Conservation (phyloP, 2,329 filamentous ascomycete species). For the Orbilia ellipsospora region DNA sequence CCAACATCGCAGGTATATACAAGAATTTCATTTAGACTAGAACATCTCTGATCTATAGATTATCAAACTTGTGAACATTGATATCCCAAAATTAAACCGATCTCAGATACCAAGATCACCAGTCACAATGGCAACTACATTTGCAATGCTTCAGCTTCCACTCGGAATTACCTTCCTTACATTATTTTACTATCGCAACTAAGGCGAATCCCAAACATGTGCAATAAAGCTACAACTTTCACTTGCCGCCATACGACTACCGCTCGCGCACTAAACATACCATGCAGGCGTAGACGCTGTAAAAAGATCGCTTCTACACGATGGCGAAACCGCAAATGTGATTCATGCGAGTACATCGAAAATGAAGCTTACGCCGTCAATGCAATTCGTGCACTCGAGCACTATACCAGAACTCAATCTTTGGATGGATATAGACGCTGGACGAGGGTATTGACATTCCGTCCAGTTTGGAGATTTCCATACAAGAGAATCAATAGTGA, state of each 20-base stretch:
- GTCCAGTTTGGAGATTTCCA: conserved; percentile 32
- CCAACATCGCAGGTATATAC: too few species aligned
- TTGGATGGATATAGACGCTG: conserved; percentile 17
- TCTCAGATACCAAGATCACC: too few species aligned
- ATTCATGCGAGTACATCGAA: conserved; percentile 32
- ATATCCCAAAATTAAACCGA: too few species aligned
- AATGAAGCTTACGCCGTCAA: conserved; percentile 35
- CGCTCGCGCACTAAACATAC: not conserved
- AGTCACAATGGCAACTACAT: too few species aligned
- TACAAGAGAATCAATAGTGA: conserved; percentile 10
- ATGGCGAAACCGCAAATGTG: not conserved
- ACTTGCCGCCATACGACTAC: conserved; percentile 28
- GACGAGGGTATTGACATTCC: conserved; percentile 24
- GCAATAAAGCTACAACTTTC: conserved; percentile 14
- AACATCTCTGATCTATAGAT: too few species aligned
- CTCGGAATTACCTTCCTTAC: too few species aligned
- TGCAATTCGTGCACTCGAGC: conserved; percentile 14
- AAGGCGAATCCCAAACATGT: conserved; percentile 15
- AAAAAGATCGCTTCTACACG: conserved; percentile 10
- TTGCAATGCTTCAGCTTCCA: too few species aligned
- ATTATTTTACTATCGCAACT: too few species aligned
- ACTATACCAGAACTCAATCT: conserved; percentile 13
- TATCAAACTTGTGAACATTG: too few species aligned
- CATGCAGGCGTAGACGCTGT: conserved; percentile 35
- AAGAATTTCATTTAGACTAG: too few species aligned